Base-by-base conservation (phyloP, 495 filamentous ascomycete species). In the Tuber microsphaerosporum region DNA sequence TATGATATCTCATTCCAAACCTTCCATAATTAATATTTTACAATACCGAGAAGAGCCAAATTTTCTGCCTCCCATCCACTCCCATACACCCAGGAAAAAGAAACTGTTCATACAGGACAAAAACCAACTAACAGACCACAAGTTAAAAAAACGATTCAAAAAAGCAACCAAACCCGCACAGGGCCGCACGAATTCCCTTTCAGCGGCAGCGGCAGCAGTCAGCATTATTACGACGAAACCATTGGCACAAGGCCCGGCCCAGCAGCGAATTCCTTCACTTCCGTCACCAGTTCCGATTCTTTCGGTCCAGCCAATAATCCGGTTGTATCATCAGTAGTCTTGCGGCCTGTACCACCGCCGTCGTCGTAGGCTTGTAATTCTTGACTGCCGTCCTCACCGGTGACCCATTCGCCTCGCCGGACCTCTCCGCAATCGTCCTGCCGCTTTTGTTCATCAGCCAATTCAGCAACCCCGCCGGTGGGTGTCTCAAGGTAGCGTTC, bases 401-500 rank as follows among this genome's bases (percentile, higher is more conserved):
- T 8, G 56, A 2, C 48, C 76, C 42, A 75, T 51, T 75, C 42
- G 17, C 76, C 76, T 20, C 42, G 76, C 76, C 73, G 71, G 12
- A 75, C 37, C n/a, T 75, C 76, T 8, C 73, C 77, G 73, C 77
- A 79, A 42, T 73, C 73, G n/a, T 20, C 44, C 31, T 22, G 39
- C 22, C 44, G 46, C 34, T 75, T 80, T 39, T 82, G 74, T 69
- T 80, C 77, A 0, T 77, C 73, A 14, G 77, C 44, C 22, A 79
- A 75, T 44, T 82, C 80, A n/a, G 73, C 56, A 17, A 81, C 48
- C 20, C 61, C 31, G 10, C 75, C 51, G n/a, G 71, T 70, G 1
- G 75, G 41, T 41, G 71, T 71, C 73, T 82, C 73, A 1, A 81
- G 80, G 69, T 77, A 79, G 61, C 75, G 71, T 74, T 77, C 79